Percentiles rank a stretch among this genome's conserved stretches.
Evolutionary conservation across 208 protist genomes (phyloP).

Genomic region (Acanthamoeba castellanii): DNA sequence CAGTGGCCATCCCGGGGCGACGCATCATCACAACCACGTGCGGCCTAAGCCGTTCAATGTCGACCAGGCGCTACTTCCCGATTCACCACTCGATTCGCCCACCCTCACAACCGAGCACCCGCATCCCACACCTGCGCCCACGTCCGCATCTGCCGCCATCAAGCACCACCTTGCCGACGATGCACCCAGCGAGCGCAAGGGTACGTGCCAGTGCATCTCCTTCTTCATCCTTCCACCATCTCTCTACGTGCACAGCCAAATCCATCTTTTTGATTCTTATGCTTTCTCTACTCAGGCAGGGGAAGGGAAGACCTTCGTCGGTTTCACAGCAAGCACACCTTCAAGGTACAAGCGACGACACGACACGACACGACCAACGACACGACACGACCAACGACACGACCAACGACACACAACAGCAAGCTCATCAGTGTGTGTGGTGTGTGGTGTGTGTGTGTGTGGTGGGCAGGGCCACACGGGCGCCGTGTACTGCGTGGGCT

Average conservation of each 20-base stretch:
- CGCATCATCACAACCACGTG: not conserved
- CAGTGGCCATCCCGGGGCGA: not conserved
- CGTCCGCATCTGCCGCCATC: not conserved
- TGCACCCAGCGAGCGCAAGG: not conserved
- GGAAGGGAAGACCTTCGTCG: slow-evolving; percentile 78
- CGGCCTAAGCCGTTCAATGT: not conserved
- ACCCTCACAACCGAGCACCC: not conserved
- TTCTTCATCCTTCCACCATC: not conserved
- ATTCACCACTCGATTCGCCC: not conserved
- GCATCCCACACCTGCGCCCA: not conserved
- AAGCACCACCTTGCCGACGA: slow-evolving; percentile 27
- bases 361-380: too few species aligned
- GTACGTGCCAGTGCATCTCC: not conserved
- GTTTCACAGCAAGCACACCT: slow-evolving; percentile 80
- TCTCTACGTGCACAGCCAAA: not conserved
- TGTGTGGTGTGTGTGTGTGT: not conserved
- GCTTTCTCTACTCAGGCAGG: slow-evolving; percentile 17
- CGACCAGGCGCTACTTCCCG: not conserved
- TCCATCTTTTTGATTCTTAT: too few species aligned
- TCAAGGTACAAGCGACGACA: slow-evolving; percentile 53
- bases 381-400: too few species aligned
- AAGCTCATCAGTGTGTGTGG: too few species aligned
- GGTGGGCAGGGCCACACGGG: slow-evolving; percentile 77
- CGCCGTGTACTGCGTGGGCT: slow-evolving; percentile 79
- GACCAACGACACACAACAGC: too few species aligned